Conservation (phyloP, 345 rosid species). For the Eucalyptus microcorys region DNA sequence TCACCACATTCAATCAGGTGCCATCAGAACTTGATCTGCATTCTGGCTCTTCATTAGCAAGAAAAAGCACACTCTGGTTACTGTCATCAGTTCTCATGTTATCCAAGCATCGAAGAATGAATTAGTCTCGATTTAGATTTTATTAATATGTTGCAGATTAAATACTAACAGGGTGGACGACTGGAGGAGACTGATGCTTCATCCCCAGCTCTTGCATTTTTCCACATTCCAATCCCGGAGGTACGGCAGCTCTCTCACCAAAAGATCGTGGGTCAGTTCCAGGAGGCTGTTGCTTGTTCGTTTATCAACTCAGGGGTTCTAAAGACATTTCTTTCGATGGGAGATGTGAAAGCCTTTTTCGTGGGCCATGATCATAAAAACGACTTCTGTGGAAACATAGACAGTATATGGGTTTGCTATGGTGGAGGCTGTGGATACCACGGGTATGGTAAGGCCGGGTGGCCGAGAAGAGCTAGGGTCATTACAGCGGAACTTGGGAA, state of each 20-base stretch:
- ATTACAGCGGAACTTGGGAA: constrained; percentile 54
- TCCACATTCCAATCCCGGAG: constrained; percentile 83
- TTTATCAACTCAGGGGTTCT: constrained; percentile 56
- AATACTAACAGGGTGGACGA: constrained; percentile 29
- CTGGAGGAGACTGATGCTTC: not conserved
- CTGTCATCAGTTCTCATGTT: not conserved
- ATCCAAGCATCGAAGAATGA: not conserved
- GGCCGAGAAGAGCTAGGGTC: constrained; percentile 71
- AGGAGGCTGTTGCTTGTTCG: constrained; percentile 77
- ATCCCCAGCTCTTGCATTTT: constrained; percentile 54
- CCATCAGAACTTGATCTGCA: not conserved
- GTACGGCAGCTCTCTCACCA: constrained; percentile 44
- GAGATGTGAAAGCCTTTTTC: constrained; percentile 76
- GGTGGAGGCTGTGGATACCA: constrained; percentile 97
- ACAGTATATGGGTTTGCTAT: constrained; percentile 83
- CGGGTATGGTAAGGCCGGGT: constrained; percentile 65
- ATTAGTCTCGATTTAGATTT: constrained; percentile 11
- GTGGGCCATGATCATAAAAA: constrained; percentile 84
- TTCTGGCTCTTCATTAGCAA: not conserved
- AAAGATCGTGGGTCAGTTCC: constrained; percentile 51
- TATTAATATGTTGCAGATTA: constrained; percentile 24
- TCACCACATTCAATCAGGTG: not conserved
- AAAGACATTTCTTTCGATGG: constrained; percentile 47
- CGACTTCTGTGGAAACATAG: constrained; percentile 74
- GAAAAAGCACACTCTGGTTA: not conserved